Conservation (phyloP, 2,329 filamentous ascomycete species). For the Chlorencoelia australis region DNA sequence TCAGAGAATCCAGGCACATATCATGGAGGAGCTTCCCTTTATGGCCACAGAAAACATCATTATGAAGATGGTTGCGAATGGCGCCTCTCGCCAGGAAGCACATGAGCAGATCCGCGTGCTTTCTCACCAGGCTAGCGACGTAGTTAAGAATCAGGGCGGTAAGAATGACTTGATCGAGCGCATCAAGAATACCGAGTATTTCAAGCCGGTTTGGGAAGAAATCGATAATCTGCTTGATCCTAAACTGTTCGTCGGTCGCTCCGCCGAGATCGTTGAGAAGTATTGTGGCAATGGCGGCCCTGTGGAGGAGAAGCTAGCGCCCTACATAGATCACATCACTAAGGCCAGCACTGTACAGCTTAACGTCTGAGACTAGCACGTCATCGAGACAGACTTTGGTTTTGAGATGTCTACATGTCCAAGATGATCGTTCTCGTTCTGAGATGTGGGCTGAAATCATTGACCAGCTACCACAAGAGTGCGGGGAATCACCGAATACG, state of each 20-base stretch:
- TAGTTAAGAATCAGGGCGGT: conserved; percentile 60
- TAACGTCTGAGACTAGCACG: too few relatives aligned
- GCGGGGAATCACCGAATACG: too few relatives aligned
- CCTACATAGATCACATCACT: too few relatives aligned
- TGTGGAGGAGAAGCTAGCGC: conserved; percentile 36
- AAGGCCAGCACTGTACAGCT: too few relatives aligned
- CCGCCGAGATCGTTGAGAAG: conserved; percentile 41
- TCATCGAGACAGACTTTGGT: too few relatives aligned
- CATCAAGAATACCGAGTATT: conserved; percentile 64
- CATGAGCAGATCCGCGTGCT: conserved; percentile 84
- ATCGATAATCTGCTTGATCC: conserved; percentile 59
- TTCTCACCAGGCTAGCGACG: conserved; percentile 61
- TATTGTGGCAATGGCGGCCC: conserved; percentile 38
- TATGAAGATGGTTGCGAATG: conserved; percentile 66
- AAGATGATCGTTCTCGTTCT: too few relatives aligned
- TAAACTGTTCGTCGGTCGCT: conserved; percentile 46
- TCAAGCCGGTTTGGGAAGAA: conserved; percentile 60
- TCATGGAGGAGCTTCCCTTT: conserved; percentile 75
- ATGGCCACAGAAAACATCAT: conserved; percentile 70
- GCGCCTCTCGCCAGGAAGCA: conserved; percentile 65
- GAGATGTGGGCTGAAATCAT: too few relatives aligned
- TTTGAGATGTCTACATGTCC: too few relatives aligned
- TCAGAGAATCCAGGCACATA: conserved; percentile 53
- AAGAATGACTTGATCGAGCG: conserved; percentile 71
- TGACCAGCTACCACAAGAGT: too few relatives aligned